A percentile compares a stretch with the other conserved stretches of the same genome.
Evolutionary conservation across 2,329 filamentous ascomycete genomes (phyloP).

Genomic region (Aspergillus sp.): DNA sequence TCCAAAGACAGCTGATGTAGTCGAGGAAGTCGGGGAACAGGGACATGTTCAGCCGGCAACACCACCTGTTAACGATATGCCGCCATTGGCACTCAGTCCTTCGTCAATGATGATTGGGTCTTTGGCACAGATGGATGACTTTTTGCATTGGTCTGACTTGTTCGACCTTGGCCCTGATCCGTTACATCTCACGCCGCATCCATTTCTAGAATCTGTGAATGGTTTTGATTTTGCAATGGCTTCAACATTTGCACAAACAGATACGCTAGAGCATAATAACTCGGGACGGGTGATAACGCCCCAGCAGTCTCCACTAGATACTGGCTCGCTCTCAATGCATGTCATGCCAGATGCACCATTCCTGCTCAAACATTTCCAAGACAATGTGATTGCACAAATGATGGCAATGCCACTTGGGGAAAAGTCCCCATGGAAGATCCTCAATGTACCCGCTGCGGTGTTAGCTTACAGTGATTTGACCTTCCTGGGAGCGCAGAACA

Average conservation of each 20-base stretch:
- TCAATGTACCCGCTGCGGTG: constrained; percentile 26
- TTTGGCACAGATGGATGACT: constrained; percentile 20
- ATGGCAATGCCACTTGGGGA: constrained; percentile 23
- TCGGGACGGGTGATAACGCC: constrained; percentile 3
- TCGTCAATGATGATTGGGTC: constrained; percentile 10
- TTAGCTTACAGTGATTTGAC: constrained; percentile 25
- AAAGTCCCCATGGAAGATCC: constrained; percentile 29
- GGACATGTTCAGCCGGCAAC: constrained; percentile 1
- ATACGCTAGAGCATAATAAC: constrained; percentile 4
- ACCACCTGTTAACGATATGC: background rate
- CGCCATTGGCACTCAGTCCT: background rate
- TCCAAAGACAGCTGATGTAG: background rate
- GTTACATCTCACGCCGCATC: constrained; percentile 9
- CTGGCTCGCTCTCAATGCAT: constrained; percentile 5
- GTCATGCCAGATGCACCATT: constrained; percentile 16
- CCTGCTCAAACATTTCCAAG: constrained; percentile 26
- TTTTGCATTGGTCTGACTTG: constrained; percentile 28
- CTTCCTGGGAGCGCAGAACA: constrained; percentile 17
- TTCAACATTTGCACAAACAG: background rate
- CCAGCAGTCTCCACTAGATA: constrained; percentile 8
- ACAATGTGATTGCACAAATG: constrained; percentile 25
- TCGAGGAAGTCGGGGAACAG: background rate
- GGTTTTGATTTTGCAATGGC: background rate
- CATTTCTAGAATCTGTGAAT: constrained; percentile 4
- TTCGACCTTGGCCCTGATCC: constrained; percentile 23